These are phyloP conservation scores for Saccharomycopsis olivae DNA, from an alignment of 805 yeast genomes.

Conservation along the genomic window DNA sequence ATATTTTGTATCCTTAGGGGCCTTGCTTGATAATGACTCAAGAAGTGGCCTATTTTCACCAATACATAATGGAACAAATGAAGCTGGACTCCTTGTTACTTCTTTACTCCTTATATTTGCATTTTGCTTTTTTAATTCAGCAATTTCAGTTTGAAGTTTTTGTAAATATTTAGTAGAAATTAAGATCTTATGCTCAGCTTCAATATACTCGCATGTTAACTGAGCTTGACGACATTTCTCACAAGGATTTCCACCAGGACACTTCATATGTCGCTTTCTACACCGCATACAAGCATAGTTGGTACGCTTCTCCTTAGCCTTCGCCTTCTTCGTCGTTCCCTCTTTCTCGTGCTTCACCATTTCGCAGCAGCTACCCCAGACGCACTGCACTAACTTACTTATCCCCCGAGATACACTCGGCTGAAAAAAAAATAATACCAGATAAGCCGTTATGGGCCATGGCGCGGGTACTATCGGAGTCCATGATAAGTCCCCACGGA, in stretches of 20 bases:
- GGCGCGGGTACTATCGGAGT: too few relatives aligned
- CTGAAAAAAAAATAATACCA: too few relatives aligned
- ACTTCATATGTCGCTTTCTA: constrained; percentile 60
- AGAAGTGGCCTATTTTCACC: too few relatives aligned
- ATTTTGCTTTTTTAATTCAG: constrained; percentile 55
- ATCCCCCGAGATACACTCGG: too few relatives aligned
- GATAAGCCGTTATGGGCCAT: too few relatives aligned
- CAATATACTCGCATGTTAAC: constrained; percentile 57
- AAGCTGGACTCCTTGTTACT: constrained; percentile 23
- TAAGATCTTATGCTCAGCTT: constrained; percentile 62
- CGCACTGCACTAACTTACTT: too few relatives aligned
- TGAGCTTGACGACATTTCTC: constrained; percentile 45
- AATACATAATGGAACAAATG: neutral
- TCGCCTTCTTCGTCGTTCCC: too few relatives aligned
- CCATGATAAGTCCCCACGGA: too few relatives aligned
- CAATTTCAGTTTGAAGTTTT: constrained; percentile 57
- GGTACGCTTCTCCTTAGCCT: constrained; percentile 21
- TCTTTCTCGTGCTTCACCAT: too few relatives aligned
- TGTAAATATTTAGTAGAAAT: constrained; percentile 62
- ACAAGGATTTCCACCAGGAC: constrained; percentile 75
- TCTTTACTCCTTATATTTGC: constrained; percentile 39
- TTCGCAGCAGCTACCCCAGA: too few relatives aligned
- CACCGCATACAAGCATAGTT: constrained; percentile 48
- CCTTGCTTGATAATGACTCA: neutral
- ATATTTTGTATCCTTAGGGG: neutral